A percentile compares a stretch with the other conserved stretches of the same genome.
These are phyloP conservation scores for Podospora pseudopauciseta DNA, from an alignment of 495 filamentous ascomycete genomes.

Conservation along the genomic window DNA sequence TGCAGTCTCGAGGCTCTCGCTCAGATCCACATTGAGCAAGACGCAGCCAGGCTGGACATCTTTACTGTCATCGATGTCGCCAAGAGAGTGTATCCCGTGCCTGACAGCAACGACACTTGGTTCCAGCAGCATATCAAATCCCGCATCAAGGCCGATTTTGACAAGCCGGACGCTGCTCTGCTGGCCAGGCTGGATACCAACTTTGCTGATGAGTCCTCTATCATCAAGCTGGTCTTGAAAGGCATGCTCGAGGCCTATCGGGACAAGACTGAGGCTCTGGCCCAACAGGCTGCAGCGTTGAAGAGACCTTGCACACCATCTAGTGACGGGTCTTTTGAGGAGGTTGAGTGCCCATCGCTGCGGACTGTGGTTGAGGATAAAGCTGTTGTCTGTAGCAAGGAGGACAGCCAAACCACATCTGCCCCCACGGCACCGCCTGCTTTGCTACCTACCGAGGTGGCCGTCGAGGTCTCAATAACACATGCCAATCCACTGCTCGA, in stretches of 20 bases:
- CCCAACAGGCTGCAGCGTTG: not conserved
- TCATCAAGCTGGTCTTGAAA: conserved; percentile 14
- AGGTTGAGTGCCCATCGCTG: not conserved
- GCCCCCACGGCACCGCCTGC: not conserved
- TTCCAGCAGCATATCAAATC: conserved; percentile 20
- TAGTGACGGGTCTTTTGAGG: not conserved
- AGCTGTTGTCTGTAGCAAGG: not conserved
- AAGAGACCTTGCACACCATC: not conserved
- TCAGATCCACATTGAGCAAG: conserved; percentile 16
- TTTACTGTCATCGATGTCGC: conserved; percentile 23
- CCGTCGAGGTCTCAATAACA: not conserved
- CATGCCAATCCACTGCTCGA: not conserved
- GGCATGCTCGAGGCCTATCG: conserved; percentile 15
- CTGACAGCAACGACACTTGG: conserved; percentile 23
- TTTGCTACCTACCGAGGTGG: not conserved
- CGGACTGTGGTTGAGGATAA: not conserved
- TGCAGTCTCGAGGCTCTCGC: conserved; percentile 18
- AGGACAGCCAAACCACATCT: not conserved
- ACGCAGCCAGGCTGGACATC: conserved; percentile 14
- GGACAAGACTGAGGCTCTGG: not conserved
- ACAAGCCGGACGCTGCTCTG: not conserved
- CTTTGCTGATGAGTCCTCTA: conserved; percentile 2
- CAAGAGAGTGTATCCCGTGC: conserved; percentile 14
- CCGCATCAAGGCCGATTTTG: conserved; percentile 17
- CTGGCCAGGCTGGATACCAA: not conserved